Percentiles rank a stretch among this genome's conserved stretches.
These are phyloP conservation scores for Rhodotorula sp. DNA, from an alignment of 1,284 basidiomycete species.

Conservation along the genomic window DNA sequence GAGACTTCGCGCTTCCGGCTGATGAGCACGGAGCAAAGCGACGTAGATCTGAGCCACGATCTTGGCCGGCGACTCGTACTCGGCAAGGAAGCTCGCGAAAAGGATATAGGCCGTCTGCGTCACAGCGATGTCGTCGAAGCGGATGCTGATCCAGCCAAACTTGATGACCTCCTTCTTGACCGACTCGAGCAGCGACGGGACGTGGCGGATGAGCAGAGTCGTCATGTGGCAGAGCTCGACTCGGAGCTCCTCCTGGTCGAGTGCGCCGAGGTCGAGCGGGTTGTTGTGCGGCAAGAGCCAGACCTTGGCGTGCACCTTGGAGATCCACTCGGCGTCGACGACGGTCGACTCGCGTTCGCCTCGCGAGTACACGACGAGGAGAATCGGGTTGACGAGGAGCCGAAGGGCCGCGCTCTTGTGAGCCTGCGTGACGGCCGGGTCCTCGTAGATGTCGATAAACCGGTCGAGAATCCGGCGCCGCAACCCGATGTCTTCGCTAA, in stretches of 20 bases:
- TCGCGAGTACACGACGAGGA: slow-evolving; percentile 72
- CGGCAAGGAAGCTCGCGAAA: slow-evolving; percentile 89
- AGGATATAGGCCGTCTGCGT: slow-evolving; percentile 93
- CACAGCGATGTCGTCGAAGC: slow-evolving; percentile 80
- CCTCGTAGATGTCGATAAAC: slow-evolving; percentile 64
- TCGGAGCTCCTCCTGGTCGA: slow-evolving; percentile 57
- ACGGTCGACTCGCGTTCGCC: slow-evolving; percentile 54
- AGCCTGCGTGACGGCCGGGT: slow-evolving; percentile 56
- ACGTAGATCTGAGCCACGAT: slow-evolving; percentile 94
- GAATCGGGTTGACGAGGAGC: slow-evolving; percentile 81
- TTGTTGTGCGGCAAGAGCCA: slow-evolving; percentile 72
- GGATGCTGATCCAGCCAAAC: slow-evolving; percentile 86
- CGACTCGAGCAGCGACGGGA: slow-evolving; percentile 71
- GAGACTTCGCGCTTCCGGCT: slow-evolving; percentile 69
- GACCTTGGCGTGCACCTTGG: slow-evolving; percentile 67
- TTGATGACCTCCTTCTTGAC: slow-evolving; percentile 92
- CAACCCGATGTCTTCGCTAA: slow-evolving; percentile 59
- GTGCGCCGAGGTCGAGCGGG: slow-evolving; percentile 43
- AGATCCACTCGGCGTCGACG: slow-evolving; percentile 68
- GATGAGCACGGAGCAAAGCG: slow-evolving; percentile 78
- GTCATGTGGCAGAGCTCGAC: slow-evolving; percentile 87
- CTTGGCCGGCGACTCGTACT: slow-evolving; percentile 86
- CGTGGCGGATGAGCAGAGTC: slow-evolving; percentile 82
- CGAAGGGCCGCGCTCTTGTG: slow-evolving; percentile 86
- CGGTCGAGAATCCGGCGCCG: slow-evolving; percentile 78